Evolutionary conservation across 805 yeast species (phyloP).

Genomic region (Lipomyces spencermartinsiae): DNA sequence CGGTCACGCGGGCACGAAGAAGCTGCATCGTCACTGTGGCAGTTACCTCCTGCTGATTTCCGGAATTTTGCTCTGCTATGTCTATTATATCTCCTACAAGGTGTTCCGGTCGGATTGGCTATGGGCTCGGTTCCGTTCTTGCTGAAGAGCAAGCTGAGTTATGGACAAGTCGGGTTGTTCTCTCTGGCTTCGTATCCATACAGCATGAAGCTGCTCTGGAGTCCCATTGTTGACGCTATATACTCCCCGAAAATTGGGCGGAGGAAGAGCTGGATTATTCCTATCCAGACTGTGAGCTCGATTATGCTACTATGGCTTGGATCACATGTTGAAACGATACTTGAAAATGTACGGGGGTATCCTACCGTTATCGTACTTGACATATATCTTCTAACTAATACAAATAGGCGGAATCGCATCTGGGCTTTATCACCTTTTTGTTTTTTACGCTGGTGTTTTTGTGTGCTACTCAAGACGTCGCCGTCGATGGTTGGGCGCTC

Average conservation of each 20-base stretch:
- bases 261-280: constrained; percentile 92
- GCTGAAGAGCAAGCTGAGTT: constrained; percentile 79
- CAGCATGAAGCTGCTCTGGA: constrained; percentile 89
- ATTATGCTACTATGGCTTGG: constrained; percentile 72
- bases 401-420: constrained; percentile 48
- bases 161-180: constrained; percentile 89
- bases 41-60: constrained; percentile 56
- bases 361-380: background rate
- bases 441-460: constrained; percentile 81
- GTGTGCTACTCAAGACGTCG: constrained; percentile 98
- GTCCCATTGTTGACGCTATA: constrained; percentile 92
- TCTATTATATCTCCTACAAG: constrained; percentile 82
- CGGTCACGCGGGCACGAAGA: constrained; percentile 7
- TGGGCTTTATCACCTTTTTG: constrained; percentile 64
- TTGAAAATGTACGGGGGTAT: constrained; percentile 48
- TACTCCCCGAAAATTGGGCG: constrained; percentile 74
- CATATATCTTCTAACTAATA: background rate
- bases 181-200: constrained; percentile 94
- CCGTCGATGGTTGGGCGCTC: constrained; percentile 99
- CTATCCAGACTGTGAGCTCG: constrained; percentile 71
- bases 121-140: constrained; percentile 94
- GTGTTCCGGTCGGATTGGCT: constrained; percentile 95
- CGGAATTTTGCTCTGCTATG: constrained; percentile 78
- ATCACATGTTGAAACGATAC: constrained; percentile 54
- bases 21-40: constrained; percentile 32